Evolutionary conservation across 768 basidiomycete genomes (phyloP), one percentile per base, ranked within the genome.

Genomic region (Tricholoma sp.): DNA sequence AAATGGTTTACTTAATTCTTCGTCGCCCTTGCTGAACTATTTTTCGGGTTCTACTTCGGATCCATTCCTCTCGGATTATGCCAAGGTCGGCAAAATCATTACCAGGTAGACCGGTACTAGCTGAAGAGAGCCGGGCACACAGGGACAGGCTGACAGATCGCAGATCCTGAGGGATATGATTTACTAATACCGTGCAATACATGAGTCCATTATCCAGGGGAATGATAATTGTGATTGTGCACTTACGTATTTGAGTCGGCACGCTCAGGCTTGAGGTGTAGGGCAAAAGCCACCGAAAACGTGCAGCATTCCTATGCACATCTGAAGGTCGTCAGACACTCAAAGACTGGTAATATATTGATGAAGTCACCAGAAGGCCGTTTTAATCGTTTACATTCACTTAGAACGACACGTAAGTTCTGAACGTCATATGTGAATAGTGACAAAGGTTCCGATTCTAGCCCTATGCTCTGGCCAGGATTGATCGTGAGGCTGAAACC

Each of bases 1-100:
- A 29, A 16, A 29, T 0, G 8, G 18, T 21, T 14, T 54, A 54
- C 71, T 63, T 72, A n/a, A 80, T 59, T 46, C 59, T 59, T 37
- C 67, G 60, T 47, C 63, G 66, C n/a, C 72, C 74, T 49, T 63
- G 70, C 5, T 64, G 64, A 32, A 71, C 70, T 52, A 67, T 63
- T 27, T 75, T 64, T 43, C 76, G 68, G 31, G 83, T 80, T 56
- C 70, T 69, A 1, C 57, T 68, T 24, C 78, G 75, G 8, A 89
- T 76, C 86, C 86, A 92, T 5, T 85, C 77, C 54, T 87, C 83
- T 19, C 83, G 76, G 9, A 92, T 77, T 4, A 79, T 62, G 21
- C 74, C 73, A 14, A 85, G 74, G 69, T 91, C 89, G 6, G 69
- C 66, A 2, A 68, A 56, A 56, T 91, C 90, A 61, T 89, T 81